phyloP scores from a whole-genome alignment of 2,329 filamentous ascomycete genomes.

The Aureobasidium melanogenum region DNA sequence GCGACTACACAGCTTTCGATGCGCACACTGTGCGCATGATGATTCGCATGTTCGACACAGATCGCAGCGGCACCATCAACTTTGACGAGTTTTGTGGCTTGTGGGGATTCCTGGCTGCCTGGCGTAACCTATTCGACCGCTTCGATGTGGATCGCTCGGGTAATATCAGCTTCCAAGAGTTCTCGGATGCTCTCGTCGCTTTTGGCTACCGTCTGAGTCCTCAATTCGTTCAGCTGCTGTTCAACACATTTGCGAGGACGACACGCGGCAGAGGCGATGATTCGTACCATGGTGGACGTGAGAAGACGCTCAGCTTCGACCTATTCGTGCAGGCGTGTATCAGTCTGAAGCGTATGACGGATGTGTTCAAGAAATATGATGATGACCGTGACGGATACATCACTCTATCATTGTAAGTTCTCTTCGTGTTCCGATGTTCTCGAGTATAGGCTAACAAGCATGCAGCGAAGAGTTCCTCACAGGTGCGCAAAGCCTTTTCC shows the following conservation, averaged over 20 bases:
- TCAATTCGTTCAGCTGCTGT: constrained; percentile 75
- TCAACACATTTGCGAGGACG: constrained; percentile 68
- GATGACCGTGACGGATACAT: constrained; percentile 88
- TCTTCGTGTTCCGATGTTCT: too few species aligned
- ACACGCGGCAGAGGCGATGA: constrained; percentile 28
- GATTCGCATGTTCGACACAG: constrained; percentile 98
- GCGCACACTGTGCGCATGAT: constrained; percentile 94
- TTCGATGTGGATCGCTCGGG: constrained; percentile 85
- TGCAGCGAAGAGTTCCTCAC: constrained; percentile 44
- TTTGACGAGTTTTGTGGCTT: constrained; percentile 95
- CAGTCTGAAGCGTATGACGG: constrained; percentile 94
- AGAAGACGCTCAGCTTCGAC: constrained; percentile 57
- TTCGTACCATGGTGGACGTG: constrained; percentile 18
- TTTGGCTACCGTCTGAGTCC: constrained; percentile 89
- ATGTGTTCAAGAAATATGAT: constrained; percentile 98
- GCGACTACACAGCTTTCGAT: constrained; percentile 92
- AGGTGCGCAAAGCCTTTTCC: constrained; percentile 47
- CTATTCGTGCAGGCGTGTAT: constrained; percentile 97
- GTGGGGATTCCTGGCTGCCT: constrained; percentile 91
- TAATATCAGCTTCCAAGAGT: constrained; percentile 78
- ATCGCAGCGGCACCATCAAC: constrained; percentile 79
- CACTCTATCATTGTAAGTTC: constrained; percentile 46
- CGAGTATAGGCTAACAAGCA: constrained; percentile 12
- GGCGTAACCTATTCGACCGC: constrained; percentile 88
- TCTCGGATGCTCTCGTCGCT: constrained; percentile 76